Evolutionary conservation across 148 eudicot genomes (phyloP).

Genomic region (Talinum fruticosum): DNA sequence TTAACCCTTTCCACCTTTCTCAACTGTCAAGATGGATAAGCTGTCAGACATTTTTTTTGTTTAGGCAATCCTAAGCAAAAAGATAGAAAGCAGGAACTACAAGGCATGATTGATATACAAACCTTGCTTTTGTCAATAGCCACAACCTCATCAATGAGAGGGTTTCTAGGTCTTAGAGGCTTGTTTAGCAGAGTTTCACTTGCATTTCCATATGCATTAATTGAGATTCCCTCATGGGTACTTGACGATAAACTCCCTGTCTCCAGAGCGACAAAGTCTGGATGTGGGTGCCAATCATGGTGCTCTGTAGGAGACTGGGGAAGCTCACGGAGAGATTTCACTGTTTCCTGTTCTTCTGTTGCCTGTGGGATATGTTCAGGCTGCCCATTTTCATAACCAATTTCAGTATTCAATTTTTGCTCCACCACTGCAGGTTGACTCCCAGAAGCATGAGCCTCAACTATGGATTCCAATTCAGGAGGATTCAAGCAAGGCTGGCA

Average conservation of each 20-base stretch:
- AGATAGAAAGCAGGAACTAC: not conserved
- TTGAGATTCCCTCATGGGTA: conserved; percentile 24
- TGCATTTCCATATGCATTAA: conserved; percentile 33
- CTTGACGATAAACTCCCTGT: conserved; percentile 35
- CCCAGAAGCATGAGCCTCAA: conserved; percentile 24
- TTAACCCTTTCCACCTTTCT: conserved; percentile 58
- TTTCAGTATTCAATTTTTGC: conserved; percentile 23
- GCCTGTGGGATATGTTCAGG: conserved; percentile 21
- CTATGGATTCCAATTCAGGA: conserved; percentile 17
- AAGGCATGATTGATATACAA: conserved; percentile 10
- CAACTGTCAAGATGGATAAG: conserved; percentile 16
- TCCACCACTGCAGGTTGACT: conserved; percentile 15
- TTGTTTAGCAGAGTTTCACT: conserved; percentile 53
- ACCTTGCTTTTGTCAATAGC: conserved; percentile 97
- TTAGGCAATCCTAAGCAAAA: not conserved
- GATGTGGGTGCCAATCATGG: conserved; percentile 29
- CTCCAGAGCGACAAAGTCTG: conserved; percentile 34
- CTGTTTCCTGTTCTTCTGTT: conserved; percentile 26
- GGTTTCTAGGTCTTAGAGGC: conserved; percentile 74
- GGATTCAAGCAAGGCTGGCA: conserved; percentile 20
- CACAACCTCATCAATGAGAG: conserved; percentile 81
- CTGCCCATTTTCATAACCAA: conserved; percentile 22
- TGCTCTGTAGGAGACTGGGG: conserved; percentile 23
- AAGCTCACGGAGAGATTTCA: conserved; percentile 26
- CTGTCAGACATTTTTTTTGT: not conserved